These are phyloP conservation scores for Phytopythium cucurbitacearum DNA, from an alignment of 352 stramenopile species.

Conservation along the genomic window DNA sequence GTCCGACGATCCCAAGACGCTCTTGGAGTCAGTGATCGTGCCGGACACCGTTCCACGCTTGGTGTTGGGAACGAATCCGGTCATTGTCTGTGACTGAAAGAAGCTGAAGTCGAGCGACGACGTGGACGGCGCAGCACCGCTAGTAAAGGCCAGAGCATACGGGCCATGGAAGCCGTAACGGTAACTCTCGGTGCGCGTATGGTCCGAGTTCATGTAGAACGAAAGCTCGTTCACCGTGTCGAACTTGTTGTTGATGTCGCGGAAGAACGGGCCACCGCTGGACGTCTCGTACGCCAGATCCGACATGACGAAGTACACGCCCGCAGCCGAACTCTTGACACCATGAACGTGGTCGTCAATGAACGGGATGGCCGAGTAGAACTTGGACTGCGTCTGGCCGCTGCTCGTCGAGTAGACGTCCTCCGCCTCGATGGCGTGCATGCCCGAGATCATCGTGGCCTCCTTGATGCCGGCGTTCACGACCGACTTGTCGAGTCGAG, in stretches of 20 bases:
- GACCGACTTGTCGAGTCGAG: slow-evolving; percentile 31
- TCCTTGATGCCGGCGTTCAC: slow-evolving; percentile 26
- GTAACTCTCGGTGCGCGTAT: slow-evolving; percentile 50
- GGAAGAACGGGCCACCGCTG: slow-evolving; percentile 39
- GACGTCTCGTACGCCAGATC: slow-evolving; percentile 40
- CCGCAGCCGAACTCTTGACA: slow-evolving; percentile 24
- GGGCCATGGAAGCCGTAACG: slow-evolving; percentile 50
- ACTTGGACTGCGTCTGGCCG: slow-evolving; percentile 36
- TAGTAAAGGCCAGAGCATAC: slow-evolving; percentile 35
- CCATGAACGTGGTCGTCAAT: slow-evolving; percentile 37
- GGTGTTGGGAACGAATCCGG: slow-evolving; percentile 26
- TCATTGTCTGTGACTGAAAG: slow-evolving; percentile 30
- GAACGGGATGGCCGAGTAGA: slow-evolving; percentile 31
- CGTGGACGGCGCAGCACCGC: slow-evolving; percentile 16
- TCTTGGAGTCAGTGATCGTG: slow-evolving; percentile 26
- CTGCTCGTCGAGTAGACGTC: slow-evolving; percentile 28
- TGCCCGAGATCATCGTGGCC: slow-evolving; percentile 26
- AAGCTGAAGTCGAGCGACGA: slow-evolving; percentile 31
- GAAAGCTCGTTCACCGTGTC: slow-evolving; percentile 40
- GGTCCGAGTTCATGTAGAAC: slow-evolving; percentile 64
- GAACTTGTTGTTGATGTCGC: slow-evolving; percentile 57
- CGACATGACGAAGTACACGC: slow-evolving; percentile 53
- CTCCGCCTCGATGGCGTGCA: slow-evolving; percentile 31
- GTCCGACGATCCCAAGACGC: slow-evolving; percentile 19
- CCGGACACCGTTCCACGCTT: slow-evolving; percentile 28